Percentiles rank a stretch among this genome's conserved stretches.
Conservation (phyloP, 306 rosid species). For the Vachellia pachyceras region DNA sequence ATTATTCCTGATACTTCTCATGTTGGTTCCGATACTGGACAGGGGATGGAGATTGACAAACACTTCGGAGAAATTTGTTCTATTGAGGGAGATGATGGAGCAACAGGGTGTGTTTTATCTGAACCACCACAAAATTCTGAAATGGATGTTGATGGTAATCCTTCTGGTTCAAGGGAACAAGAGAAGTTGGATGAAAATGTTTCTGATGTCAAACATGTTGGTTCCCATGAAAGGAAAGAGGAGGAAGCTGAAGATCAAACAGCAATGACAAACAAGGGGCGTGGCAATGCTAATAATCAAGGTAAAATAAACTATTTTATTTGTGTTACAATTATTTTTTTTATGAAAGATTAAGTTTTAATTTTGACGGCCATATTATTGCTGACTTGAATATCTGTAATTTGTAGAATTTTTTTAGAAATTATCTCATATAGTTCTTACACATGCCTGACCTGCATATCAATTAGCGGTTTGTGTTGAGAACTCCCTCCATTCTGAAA, state of each 20-base stretch:
- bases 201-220: constrained; percentile 22
- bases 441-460: not conserved
- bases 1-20: not conserved
- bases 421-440: not conserved
- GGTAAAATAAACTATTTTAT: constrained; percentile 34
- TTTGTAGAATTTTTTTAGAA: not conserved
- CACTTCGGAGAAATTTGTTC: constrained; percentile 9
- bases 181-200: constrained; percentile 5
- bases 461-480: not conserved
- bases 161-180: constrained; percentile 18
- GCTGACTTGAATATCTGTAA: not conserved
- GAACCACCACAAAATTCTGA: constrained; percentile 16
- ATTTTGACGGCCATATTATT: not conserved
- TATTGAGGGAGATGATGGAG: constrained; percentile 26
- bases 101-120: constrained; percentile 11
- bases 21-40: constrained; percentile 42
- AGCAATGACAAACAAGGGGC: not conserved
- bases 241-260: constrained; percentile 38
- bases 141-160: constrained; percentile 31
- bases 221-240: constrained; percentile 28
- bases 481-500: not conserved
- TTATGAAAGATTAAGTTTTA: not conserved
- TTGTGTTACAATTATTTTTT: not conserved
- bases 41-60: constrained; percentile 43
- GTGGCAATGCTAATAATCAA: constrained; percentile 32